Evolutionary conservation across 2,329 filamentous ascomycete species (phyloP).

Genomic region (Endoconidiophora polonica): DNA sequence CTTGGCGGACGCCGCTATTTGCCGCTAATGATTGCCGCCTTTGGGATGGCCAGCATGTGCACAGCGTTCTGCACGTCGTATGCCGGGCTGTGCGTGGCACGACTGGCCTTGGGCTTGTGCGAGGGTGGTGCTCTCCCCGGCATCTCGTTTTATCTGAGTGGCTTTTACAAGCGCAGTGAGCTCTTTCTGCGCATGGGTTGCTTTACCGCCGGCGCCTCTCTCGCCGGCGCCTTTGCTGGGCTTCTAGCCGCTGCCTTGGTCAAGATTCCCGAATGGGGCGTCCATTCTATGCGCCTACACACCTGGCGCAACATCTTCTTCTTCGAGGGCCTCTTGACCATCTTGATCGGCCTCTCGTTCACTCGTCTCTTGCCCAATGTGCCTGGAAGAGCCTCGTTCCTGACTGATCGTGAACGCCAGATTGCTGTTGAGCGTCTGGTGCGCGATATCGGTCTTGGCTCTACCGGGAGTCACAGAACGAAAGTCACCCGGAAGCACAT

Average conservation of each 20-base stretch:
- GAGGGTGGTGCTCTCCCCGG: constrained; percentile 43
- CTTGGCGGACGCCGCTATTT: constrained; percentile 36
- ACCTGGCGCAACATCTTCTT: constrained; percentile 46
- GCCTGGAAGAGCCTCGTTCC: constrained; percentile 30
- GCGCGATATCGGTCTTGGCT: constrained; percentile 20
- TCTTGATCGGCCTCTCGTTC: constrained; percentile 28
- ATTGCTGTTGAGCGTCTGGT: constrained; percentile 36
- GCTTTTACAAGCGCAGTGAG: constrained; percentile 40
- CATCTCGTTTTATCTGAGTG: constrained; percentile 37
- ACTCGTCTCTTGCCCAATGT: constrained; percentile 35
- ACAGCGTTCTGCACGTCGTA: constrained; percentile 36
- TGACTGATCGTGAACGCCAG: constrained; percentile 34
- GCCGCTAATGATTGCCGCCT: constrained; percentile 35
- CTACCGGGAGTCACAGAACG: constrained; percentile 21
- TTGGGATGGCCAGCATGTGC: constrained; percentile 37
- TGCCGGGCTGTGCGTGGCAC: constrained; percentile 27
- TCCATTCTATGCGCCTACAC: constrained; percentile 25
- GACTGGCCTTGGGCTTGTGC: constrained; percentile 35
- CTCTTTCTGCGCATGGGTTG: constrained; percentile 38
- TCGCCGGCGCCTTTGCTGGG: constrained; percentile 41
- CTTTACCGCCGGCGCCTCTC: constrained; percentile 35
- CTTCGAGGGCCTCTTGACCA: constrained; percentile 41
- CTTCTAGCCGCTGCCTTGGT: constrained; percentile 36
- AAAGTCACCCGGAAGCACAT: constrained; percentile 32
- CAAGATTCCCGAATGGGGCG: constrained; percentile 35